Base-by-base conservation (phyloP, 2,329 filamentous ascomycete species). In the Alternaria novae-zelandiae region DNA sequence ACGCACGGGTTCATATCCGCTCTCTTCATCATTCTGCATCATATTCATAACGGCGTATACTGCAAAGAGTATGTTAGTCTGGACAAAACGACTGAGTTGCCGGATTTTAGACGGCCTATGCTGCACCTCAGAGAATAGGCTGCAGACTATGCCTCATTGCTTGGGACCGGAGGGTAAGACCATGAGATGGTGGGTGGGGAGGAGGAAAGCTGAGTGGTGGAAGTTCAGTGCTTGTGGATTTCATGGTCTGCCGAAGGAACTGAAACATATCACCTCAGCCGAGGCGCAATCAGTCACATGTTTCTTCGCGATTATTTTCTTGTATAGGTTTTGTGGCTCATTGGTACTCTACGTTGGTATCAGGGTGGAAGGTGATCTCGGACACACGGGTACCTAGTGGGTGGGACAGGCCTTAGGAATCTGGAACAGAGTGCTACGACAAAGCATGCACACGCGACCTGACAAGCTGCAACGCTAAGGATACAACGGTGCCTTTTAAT, bases 111-210 rank as follows among this genome's bases (percentile, higher is more conserved):
- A 15, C 59, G 8, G 69, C 67, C 26, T 66, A 74, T 57, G 69
- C 72, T 64, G 12, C 9, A 60, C 59, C 25, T 71, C 61, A 59
- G 69, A 72, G 59, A 58, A 61, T 13, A 65, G 69, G 6, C 13
- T 50, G 12, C 6, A 54, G 63, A 12, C 55, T 68, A 66, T 70
- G 28, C 66, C 63, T 11, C 63, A 63, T 11, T 25, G 65, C 10
- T 64, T 88, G 63, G 90, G 90, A 63, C 89, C 89, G 1, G 89
- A 91, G 70, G 84, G 89, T 59, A 84, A 82, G 78, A 90, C 91
- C 74, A 90, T 89, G 15, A 83, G 81, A 58, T 59, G 88, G 83
- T 25, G 90, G 85, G 73, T 90, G 90, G 64, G 83, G 85, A 90
- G 88, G 32, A 87, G 90, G 66, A 57, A 72, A 55, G 41, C 20